These are phyloP conservation scores for Nidularia sp. DNA, from an alignment of 768 basidiomycete genomes.

Conservation along the genomic window DNA sequence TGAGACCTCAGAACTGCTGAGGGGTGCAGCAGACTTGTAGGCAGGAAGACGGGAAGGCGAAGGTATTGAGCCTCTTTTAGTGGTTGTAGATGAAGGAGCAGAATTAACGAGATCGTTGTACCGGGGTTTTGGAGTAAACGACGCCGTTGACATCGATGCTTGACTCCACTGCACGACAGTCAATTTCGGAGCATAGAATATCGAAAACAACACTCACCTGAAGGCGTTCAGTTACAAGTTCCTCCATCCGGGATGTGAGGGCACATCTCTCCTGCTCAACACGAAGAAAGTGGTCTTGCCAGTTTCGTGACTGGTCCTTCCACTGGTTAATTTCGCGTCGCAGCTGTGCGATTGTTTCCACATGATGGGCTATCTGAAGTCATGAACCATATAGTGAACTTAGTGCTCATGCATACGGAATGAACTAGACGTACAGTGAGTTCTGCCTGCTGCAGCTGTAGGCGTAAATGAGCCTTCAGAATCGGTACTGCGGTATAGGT, in stretches of 20 bases:
- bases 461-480: slow-evolving; percentile 14
- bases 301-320: slow-evolving; percentile 73
- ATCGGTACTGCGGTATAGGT: neutral
- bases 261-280: slow-evolving; percentile 66
- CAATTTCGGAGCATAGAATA: neutral
- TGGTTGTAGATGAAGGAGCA: slow-evolving; percentile 22
- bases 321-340: slow-evolving; percentile 65
- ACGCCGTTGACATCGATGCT: slow-evolving; percentile 7
- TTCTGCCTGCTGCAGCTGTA: slow-evolving; percentile 48
- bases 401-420: neutral
- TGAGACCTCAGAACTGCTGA: slow-evolving; percentile 18
- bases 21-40: slow-evolving; percentile 20
- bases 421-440: slow-evolving; percentile 36
- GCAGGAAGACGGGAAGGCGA: slow-evolving; percentile 23
- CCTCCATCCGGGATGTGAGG: slow-evolving; percentile 54
- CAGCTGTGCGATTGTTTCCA: slow-evolving; percentile 56
- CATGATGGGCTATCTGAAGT: slow-evolving; percentile 51
- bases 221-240: slow-evolving; percentile 48
- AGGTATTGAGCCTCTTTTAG: slow-evolving; percentile 19
- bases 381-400: neutral
- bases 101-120: slow-evolving; percentile 18
- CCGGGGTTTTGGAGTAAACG: slow-evolving; percentile 28
- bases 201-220: slow-evolving; percentile 35
- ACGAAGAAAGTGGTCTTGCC: slow-evolving; percentile 78
- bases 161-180: slow-evolving; percentile 5